Percentiles rank a stretch among this genome's conserved stretches.
phyloP scores from a whole-genome alignment of 371 early-diverging fungal genomes.

The Batrachochytrium dendrobatidis region DNA sequence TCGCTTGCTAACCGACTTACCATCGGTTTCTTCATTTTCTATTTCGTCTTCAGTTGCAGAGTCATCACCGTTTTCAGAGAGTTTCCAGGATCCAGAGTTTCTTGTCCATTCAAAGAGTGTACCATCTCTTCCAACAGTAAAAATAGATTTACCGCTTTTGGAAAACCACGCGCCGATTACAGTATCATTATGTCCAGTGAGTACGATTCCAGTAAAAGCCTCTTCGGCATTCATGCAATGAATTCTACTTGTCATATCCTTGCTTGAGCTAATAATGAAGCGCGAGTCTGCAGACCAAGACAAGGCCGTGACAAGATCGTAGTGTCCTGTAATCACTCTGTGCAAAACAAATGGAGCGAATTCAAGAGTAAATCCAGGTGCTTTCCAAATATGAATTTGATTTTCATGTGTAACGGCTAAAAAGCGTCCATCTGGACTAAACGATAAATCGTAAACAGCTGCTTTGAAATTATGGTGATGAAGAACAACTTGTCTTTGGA shows the following conservation, averaged over 20 bases:
- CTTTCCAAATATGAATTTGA: slow-evolving; percentile 84
- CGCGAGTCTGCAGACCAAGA: slow-evolving; percentile 84
- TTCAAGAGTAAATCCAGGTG: slow-evolving; percentile 82
- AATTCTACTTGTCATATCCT: slow-evolving; percentile 87
- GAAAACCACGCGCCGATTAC: slow-evolving; percentile 91
- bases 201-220: slow-evolving; percentile 46
- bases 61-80: slow-evolving; percentile 41
- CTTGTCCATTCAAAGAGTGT: slow-evolving; percentile 75
- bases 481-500: slow-evolving; percentile 70
- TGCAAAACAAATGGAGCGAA: slow-evolving; percentile 86
- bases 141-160: slow-evolving; percentile 66
- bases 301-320: slow-evolving; percentile 77
- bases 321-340: slow-evolving; percentile 73
- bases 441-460: slow-evolving; percentile 70
- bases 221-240: slow-evolving; percentile 58
- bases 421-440: slow-evolving; percentile 51
- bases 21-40: slow-evolving; percentile 24
- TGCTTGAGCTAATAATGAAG: slow-evolving; percentile 72
- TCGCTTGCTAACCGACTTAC: slow-evolving; percentile 12
- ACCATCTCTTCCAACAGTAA: slow-evolving; percentile 84
- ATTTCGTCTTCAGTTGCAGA: slow-evolving; percentile 44
- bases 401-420: slow-evolving; percentile 85
- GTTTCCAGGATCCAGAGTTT: slow-evolving; percentile 9
- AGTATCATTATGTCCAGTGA: slow-evolving; percentile 80
- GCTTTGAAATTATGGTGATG: slow-evolving; percentile 83